These are phyloP conservation scores for Pachysolen tannophilus DNA, from an alignment of 805 yeast genomes.

Conservation along the genomic window DNA sequence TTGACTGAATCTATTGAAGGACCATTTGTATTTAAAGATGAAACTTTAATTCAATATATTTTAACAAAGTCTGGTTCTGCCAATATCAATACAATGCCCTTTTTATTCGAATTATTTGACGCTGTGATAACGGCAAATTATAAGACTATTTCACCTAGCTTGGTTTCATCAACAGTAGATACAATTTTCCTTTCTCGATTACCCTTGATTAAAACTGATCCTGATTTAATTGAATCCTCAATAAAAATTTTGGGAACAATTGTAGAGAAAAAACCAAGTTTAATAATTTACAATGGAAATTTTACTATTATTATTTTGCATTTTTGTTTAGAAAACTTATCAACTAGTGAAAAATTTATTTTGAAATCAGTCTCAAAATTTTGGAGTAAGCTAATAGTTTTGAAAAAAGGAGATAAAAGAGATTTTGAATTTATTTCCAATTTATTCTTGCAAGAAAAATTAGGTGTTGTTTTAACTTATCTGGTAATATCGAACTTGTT, in stretches of 20 bases:
- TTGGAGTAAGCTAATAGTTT: conserved; percentile 42
- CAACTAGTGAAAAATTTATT: conserved; percentile 46
- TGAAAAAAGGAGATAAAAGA: conserved; percentile 33
- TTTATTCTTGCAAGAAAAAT: conserved; percentile 20
- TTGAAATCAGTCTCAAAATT: conserved; percentile 44
- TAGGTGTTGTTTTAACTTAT: conserved; percentile 25
- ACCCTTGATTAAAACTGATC: conserved; percentile 36
- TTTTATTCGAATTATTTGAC: conserved; percentile 36
- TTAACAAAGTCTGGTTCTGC: conserved; percentile 17
- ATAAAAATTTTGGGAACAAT: conserved; percentile 44
- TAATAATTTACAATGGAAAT: conserved; percentile 27
- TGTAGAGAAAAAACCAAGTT: conserved; percentile 39
- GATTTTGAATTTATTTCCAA: conserved; percentile 26
- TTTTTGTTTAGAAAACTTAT: conserved; percentile 31
- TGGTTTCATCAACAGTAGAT: conserved; percentile 28
- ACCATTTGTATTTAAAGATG: conserved; percentile 50
- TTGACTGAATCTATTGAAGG: conserved; percentile 55
- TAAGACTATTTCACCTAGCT: conserved; percentile 21
- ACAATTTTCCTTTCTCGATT: conserved; percentile 29
- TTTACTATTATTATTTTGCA: conserved; percentile 18
- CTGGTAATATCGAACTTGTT: conserved; percentile 34
- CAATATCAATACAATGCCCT: conserved; percentile 30
- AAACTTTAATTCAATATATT: conserved; percentile 32
- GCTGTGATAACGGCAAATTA: conserved; percentile 32
- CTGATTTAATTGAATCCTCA: conserved; percentile 48